Conservation (phyloP, 768 basidiomycete species). For the Coprinellus micaceus region DNA sequence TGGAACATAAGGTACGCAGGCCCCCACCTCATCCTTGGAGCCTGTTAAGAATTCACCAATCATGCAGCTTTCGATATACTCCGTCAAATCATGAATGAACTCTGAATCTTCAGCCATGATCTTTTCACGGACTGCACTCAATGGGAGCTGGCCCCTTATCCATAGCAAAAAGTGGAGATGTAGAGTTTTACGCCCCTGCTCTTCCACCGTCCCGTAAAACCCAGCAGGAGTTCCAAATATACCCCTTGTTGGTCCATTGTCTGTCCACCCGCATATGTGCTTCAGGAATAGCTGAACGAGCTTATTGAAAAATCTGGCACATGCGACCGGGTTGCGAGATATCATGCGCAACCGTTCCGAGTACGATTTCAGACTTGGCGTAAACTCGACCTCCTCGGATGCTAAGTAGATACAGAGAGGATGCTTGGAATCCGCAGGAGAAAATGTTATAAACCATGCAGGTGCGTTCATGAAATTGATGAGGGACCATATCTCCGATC, state of each 20-base stretch:
- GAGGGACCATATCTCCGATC: conserved; percentile 30
- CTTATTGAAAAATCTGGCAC: conserved; percentile 30
- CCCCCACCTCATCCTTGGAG: neutral
- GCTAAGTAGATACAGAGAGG: conserved; percentile 25
- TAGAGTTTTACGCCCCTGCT: conserved; percentile 28
- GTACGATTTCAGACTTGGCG: conserved; percentile 6
- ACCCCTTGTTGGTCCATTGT: conserved; percentile 8
- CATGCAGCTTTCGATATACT: neutral
- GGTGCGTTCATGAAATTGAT: conserved; percentile 22
- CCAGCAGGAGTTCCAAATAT: conserved; percentile 24
- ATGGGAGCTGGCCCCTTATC: conserved; percentile 9
- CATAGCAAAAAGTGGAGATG: conserved; percentile 32
- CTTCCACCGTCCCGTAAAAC: conserved; percentile 27
- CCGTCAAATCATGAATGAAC: neutral
- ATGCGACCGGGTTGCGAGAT: conserved; percentile 28
- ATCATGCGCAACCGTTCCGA: neutral
- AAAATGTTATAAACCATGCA: conserved; percentile 28
- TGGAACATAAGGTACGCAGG: neutral
- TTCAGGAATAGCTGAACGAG: conserved; percentile 24
- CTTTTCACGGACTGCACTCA: neutral
- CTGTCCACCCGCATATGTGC: conserved; percentile 19
- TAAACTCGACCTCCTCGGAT: conserved; percentile 14
- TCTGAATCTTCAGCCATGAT: neutral
- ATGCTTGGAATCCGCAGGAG: conserved; percentile 25
- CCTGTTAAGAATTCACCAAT: neutral